phyloP scores from a whole-genome alignment of 2,329 filamentous ascomycete species.

The Fusarium annulatum region DNA sequence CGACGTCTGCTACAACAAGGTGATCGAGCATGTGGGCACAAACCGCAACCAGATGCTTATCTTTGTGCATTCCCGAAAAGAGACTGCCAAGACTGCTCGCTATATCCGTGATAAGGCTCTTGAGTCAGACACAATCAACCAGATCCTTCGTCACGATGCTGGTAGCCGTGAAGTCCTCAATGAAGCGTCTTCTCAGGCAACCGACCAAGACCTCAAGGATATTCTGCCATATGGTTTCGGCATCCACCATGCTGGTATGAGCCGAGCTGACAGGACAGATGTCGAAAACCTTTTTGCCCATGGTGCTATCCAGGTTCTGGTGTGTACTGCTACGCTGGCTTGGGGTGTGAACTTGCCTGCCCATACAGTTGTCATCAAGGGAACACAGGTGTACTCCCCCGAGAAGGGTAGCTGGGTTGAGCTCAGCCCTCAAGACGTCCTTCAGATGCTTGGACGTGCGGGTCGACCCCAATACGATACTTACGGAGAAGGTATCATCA shows the following conservation, averaged over 20 bases:
- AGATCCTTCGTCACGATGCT: slow-evolving; percentile 92
- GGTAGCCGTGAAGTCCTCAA: slow-evolving; percentile 89
- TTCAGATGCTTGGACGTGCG: slow-evolving; percentile 98
- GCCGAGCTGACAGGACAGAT: slow-evolving; percentile 89
- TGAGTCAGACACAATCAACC: slow-evolving; percentile 96
- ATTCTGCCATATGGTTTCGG: slow-evolving; percentile 95
- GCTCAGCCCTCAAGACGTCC: slow-evolving; percentile 93
- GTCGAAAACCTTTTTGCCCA: slow-evolving; percentile 95
- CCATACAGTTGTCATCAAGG: slow-evolving; percentile 99
- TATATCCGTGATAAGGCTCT: slow-evolving; percentile 97
- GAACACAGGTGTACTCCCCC: slow-evolving; percentile 96
- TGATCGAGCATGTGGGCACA: slow-evolving; percentile 93
- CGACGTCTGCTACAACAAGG: slow-evolving; percentile 97
- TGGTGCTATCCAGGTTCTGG: slow-evolving; percentile 91
- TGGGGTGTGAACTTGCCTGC: slow-evolving; percentile 99
- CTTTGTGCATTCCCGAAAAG: slow-evolving; percentile 97
- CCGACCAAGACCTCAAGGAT: slow-evolving; percentile 91
- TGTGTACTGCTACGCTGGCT: slow-evolving; percentile 96
- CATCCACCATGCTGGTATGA: slow-evolving; percentile 99
- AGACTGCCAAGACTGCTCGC: slow-evolving; percentile 96
- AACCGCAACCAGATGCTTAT: slow-evolving; percentile 98
- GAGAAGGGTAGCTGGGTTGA: slow-evolving; percentile 99
- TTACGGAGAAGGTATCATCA: slow-evolving; percentile 98
- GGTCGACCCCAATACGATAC: slow-evolving; percentile 97
- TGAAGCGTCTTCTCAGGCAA: slow-evolving; percentile 84